Percentiles rank a stretch among this genome's conserved stretches.
Evolutionary conservation across 345 rosid species (phyloP).

Genomic region (Citropsis articulata): DNA sequence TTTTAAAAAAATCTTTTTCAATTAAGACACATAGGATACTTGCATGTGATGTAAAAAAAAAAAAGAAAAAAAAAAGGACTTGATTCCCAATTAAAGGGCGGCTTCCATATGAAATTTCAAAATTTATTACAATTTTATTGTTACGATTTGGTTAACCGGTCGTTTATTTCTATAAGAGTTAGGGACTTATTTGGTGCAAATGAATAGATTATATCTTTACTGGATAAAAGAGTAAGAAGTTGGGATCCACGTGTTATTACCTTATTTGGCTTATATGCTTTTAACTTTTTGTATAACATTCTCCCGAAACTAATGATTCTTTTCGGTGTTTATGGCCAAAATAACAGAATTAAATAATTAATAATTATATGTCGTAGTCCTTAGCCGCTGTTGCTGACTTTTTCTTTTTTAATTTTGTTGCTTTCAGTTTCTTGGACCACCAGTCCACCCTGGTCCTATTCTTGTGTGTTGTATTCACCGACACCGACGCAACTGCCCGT

Average conservation of each 20-base stretch:
- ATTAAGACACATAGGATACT: neutral
- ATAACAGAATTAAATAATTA: neutral
- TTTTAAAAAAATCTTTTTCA: no score
- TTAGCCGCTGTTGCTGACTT: conserved; percentile 9
- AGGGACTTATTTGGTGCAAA: neutral
- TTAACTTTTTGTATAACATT: no score
- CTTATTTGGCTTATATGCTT: no score
- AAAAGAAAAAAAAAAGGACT: neutral
- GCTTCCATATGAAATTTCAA: neutral
- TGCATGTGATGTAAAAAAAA: neutral
- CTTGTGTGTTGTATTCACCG: neutral
- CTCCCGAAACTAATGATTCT: neutral
- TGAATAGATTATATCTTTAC: neutral
- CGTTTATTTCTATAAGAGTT: no score
- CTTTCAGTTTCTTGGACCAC: conserved; percentile 9
- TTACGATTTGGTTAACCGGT: no score
- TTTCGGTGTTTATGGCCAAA: neutral
- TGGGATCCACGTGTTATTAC: neutral
- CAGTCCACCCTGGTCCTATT: no score
- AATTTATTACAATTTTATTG: no score
- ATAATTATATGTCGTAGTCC: neutral
- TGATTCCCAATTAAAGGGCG: neutral
- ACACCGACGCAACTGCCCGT: neutral
- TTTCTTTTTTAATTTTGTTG: neutral
- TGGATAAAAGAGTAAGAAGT: no score